Evolutionary conservation across 345 rosid species (phyloP).

Genomic region (Pugionium cornutum): DNA sequence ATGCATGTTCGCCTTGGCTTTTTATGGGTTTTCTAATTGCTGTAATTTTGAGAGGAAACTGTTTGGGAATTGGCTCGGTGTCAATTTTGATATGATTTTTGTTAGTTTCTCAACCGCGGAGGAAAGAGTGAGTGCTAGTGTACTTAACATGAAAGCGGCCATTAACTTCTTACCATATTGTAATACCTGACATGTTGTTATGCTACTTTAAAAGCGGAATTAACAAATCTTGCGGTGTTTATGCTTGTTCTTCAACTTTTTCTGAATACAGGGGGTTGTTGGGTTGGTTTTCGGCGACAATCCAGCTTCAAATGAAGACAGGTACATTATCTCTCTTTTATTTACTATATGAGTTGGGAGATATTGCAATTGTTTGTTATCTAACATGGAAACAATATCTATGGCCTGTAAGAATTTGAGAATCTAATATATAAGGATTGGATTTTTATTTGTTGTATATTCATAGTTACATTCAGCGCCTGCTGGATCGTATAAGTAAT

Average conservation of each 20-base stretch:
- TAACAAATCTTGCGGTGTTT: not conserved
- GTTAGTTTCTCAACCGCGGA: not conserved
- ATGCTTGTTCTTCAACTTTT: conserved; percentile 12
- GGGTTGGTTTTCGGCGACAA: conserved; percentile 92
- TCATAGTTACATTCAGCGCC: conserved; percentile 78
- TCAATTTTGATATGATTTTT: not conserved
- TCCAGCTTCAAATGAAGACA: conserved; percentile 69
- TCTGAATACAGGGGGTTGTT: conserved; percentile 72
- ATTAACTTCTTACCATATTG: not conserved
- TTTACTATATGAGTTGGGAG: not conserved
- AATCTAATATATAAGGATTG: not conserved
- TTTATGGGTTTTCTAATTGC: not conserved
- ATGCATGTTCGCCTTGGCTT: not conserved
- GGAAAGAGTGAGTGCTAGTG: conserved; percentile 11
- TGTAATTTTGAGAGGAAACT: not conserved
- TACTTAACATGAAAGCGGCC: not conserved
- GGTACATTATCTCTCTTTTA: conserved; percentile 46
- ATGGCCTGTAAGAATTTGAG: not conserved
- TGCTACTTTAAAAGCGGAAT: not conserved
- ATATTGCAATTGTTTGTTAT: not conserved
- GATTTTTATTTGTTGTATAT: conserved; percentile 11
- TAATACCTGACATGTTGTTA: not conserved
- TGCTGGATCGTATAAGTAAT: conserved; percentile 87
- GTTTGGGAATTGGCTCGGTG: conserved; percentile 1
- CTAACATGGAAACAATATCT: not conserved